Conservation (phyloP, 139 green algal species). For the Chlorella sp. region DNA sequence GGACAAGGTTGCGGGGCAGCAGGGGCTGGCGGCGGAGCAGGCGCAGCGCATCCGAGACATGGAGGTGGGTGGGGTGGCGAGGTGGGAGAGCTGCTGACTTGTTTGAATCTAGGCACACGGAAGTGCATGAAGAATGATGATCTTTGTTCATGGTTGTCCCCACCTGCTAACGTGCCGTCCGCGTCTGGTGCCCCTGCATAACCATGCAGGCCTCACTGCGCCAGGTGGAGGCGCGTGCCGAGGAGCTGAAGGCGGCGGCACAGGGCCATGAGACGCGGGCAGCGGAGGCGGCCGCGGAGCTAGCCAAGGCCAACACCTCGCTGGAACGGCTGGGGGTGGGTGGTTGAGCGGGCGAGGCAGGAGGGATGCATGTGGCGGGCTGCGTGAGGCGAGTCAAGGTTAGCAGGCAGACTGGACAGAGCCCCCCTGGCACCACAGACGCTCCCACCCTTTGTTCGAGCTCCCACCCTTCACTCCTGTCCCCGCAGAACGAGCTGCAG, state of each 20-base stretch:
- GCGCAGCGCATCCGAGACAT: conserved; percentile 64
- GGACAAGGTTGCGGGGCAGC: conserved; percentile 75
- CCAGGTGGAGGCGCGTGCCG: conserved; percentile 62
- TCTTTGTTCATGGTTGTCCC: not conserved
- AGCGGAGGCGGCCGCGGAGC: conserved; percentile 69
- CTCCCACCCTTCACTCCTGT: not conserved
- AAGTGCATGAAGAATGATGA: not conserved
- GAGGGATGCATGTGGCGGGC: no score
- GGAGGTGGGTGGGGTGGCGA: conserved; percentile 44
- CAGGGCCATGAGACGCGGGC: conserved; percentile 50
- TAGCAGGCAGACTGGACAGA: no score
- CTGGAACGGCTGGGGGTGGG: conserved; percentile 84
- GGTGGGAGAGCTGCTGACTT: not conserved
- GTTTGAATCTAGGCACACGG: not conserved
- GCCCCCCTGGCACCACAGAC: no score
- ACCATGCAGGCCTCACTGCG: conserved; percentile 15
- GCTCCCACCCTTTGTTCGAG: no score
- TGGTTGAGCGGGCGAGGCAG: no score
- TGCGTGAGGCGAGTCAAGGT: no score
- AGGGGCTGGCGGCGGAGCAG: conserved; percentile 67
- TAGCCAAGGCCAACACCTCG: conserved; percentile 78
- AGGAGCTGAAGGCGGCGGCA: conserved; percentile 66
- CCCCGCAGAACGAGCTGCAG: conserved; percentile 66
- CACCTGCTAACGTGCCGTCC: no score
- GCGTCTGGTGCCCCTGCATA: not conserved